phyloP scores from a whole-genome alignment of 1,139 yeast species.

The Nakaseomyces nivariensis region DNA sequence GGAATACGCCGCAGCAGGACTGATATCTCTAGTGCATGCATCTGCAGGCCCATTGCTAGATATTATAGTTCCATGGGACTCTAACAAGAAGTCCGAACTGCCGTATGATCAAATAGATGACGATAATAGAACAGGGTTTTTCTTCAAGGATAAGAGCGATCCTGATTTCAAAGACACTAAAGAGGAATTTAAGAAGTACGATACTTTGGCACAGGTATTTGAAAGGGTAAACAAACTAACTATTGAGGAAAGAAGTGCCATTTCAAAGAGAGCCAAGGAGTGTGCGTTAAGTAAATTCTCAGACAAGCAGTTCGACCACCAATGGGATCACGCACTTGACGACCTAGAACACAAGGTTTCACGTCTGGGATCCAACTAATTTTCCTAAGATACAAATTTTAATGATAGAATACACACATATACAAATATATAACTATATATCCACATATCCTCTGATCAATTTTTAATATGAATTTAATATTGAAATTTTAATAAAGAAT shows the following conservation, averaged over 20 bases:
- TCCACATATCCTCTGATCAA: no score
- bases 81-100: constrained; percentile 24
- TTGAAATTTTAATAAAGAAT: not conserved
- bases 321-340: constrained; percentile 40
- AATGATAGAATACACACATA: not conserved
- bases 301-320: constrained; percentile 46
- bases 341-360: constrained; percentile 1
- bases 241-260: constrained; percentile 32
- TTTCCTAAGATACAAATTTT: not conserved
- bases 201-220: constrained; percentile 40
- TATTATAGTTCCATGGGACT: constrained; percentile 56
- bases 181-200: constrained; percentile 28
- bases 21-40: constrained; percentile 83
- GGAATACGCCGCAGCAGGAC: constrained; percentile 81
- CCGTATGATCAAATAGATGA: constrained; percentile 15
- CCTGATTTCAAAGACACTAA: constrained; percentile 36
- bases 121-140: constrained; percentile 52
- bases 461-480: not conserved
- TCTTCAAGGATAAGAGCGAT: constrained; percentile 62
- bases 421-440: not conserved
- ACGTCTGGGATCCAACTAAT: not conserved
- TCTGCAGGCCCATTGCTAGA: constrained; percentile 91
- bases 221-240: constrained; percentile 35
- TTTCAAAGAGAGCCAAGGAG: constrained; percentile 44
- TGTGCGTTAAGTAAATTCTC: constrained; percentile 56